phyloP scores from a whole-genome alignment of 179 eudicot genomes.

The Beta lomatogona region DNA sequence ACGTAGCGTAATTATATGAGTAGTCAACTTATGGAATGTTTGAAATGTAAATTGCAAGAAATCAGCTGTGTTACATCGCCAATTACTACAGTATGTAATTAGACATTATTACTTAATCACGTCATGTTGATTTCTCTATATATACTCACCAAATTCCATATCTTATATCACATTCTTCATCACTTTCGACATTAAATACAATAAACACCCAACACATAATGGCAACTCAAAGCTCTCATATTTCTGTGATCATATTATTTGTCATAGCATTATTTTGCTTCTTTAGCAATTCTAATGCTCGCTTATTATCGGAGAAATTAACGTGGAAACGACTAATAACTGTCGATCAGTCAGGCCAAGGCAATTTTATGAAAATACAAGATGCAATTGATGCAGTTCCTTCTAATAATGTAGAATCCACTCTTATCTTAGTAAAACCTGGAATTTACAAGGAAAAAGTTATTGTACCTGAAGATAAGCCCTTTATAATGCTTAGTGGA shows the following conservation, averaged over 20 bases:
- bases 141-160: background rate
- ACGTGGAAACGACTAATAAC: slow-evolving; percentile 19
- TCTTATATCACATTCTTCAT: background rate
- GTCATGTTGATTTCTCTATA: background rate
- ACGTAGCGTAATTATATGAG: background rate
- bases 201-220: background rate
- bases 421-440: slow-evolving; percentile 57
- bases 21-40: slow-evolving; percentile 12
- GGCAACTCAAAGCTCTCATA: slow-evolving; percentile 3
- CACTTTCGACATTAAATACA: background rate
- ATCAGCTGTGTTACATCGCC: background rate
- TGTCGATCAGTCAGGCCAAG: slow-evolving; percentile 56
- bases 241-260: background rate
- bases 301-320: slow-evolving; percentile 1
- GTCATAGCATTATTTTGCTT: background rate
- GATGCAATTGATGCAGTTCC: slow-evolving; percentile 71
- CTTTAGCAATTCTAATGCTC: slow-evolving; percentile 3
- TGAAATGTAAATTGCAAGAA: slow-evolving; percentile 5
- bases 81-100: background rate
- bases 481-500: slow-evolving; percentile 60
- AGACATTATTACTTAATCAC: background rate
- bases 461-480: slow-evolving; percentile 57
- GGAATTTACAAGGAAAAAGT: slow-evolving; percentile 69
- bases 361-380: slow-evolving; percentile 52
- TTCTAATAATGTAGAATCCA: slow-evolving; percentile 40